phyloP scores from a whole-genome alignment of 2,329 filamentous ascomycete species.

The Calycina herbarum region DNA sequence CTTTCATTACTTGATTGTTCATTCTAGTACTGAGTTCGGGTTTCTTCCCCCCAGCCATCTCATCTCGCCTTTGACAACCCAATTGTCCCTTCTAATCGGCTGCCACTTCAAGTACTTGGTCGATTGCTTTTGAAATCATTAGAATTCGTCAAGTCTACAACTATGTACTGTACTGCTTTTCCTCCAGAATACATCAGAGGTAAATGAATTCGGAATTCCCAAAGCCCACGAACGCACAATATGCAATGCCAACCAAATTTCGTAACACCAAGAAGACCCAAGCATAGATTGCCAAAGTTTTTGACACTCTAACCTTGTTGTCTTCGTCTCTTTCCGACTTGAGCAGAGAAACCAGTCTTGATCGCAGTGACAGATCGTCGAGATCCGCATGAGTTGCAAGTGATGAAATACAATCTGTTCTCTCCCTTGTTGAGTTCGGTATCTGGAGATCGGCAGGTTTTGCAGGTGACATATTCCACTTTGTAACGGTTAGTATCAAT shows the following conservation, averaged over 20 bases:
- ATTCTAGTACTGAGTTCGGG: background rate
- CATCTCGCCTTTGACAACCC: no score
- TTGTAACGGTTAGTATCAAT: slow-evolving; percentile 26
- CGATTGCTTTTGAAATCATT: background rate
- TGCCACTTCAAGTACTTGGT: background rate
- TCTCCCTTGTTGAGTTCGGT: slow-evolving; percentile 98
- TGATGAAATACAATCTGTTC: slow-evolving; percentile 98
- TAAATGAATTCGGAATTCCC: slow-evolving; percentile 5
- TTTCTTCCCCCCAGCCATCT: background rate
- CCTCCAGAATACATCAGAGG: slow-evolving; percentile 3
- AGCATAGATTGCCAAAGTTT: background rate
- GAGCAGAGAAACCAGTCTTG: slow-evolving; percentile 99
- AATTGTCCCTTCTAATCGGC: no score
- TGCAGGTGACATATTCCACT: slow-evolving; percentile 97
- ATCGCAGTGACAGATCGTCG: slow-evolving; percentile 92
- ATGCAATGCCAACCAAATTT: slow-evolving; percentile 9
- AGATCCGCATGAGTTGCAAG: slow-evolving; percentile 84
- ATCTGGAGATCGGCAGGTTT: slow-evolving; percentile 92
- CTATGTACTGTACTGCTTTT: slow-evolving; percentile 13
- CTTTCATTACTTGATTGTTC: background rate
- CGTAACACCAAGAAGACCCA: slow-evolving; percentile 7
- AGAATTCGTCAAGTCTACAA: slow-evolving; percentile 8
- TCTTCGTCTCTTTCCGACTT: slow-evolving; percentile 98
- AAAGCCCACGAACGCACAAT: slow-evolving; percentile 9
- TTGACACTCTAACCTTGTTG: slow-evolving; percentile 68